phyloP scores from a whole-genome alignment of 2,329 filamentous ascomycete genomes.

The Trichoderma pleuroti region DNA sequence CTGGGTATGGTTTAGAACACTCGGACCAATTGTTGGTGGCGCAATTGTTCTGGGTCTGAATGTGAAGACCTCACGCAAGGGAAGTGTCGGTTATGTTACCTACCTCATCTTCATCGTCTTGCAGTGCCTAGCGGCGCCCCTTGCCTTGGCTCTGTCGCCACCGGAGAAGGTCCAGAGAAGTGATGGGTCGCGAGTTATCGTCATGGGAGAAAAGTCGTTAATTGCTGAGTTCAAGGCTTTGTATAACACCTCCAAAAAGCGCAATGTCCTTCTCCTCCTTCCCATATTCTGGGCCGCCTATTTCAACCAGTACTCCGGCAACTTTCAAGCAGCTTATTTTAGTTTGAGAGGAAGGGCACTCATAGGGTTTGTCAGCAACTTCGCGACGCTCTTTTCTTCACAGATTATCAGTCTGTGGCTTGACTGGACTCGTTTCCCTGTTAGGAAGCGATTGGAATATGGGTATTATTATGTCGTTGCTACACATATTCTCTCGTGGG shows the following conservation, averaged over 20 bases:
- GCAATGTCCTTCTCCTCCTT: constrained; percentile 25
- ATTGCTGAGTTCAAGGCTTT: constrained; percentile 26
- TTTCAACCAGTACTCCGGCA: constrained; percentile 37
- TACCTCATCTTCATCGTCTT: constrained; percentile 31
- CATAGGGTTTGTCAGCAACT: constrained; percentile 42
- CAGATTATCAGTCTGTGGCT: constrained; percentile 43
- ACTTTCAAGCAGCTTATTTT: constrained; percentile 44
- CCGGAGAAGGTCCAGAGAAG: constrained; percentile 29
- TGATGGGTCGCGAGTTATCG: constrained; percentile 27
- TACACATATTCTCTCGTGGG: constrained; percentile 46
- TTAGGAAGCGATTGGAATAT: constrained; percentile 40
- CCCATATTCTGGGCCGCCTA: constrained; percentile 30
- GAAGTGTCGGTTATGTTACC: constrained; percentile 27
- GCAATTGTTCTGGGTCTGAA: constrained; percentile 46
- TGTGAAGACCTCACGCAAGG: constrained; percentile 23
- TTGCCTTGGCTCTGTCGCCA: constrained; percentile 28
- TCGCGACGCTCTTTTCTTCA: constrained; percentile 39
- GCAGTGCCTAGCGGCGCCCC: constrained; percentile 27
- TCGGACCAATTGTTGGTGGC: constrained; percentile 46
- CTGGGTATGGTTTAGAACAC: constrained; percentile 46
- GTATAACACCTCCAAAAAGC: constrained; percentile 21
- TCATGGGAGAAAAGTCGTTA: constrained; percentile 24
- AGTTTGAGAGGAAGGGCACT: constrained; percentile 43
- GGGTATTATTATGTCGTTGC: constrained; percentile 46
- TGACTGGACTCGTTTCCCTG: constrained; percentile 37